Conservation (phyloP, 139 green algal genomes). For the Yamagishiella unicocca region DNA sequence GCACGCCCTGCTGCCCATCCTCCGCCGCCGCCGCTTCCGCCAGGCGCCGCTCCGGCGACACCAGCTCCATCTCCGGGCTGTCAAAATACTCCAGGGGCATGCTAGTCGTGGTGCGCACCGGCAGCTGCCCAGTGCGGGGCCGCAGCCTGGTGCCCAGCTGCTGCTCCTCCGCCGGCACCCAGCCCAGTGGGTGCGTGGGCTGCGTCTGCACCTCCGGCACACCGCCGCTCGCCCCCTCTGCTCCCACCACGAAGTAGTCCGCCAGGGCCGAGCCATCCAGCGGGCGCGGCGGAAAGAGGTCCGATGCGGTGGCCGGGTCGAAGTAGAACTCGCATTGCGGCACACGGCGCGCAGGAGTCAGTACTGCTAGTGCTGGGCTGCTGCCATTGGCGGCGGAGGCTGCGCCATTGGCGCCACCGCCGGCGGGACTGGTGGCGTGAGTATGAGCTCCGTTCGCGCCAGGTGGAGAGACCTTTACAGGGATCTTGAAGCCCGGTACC, state of each 20-base stretch:
- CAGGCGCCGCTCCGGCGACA: slow-evolving; percentile 56
- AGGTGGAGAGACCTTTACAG: not conserved
- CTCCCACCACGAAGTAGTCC: slow-evolving; percentile 35
- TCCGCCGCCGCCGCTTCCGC: slow-evolving; percentile 18
- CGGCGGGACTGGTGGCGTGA: not conserved
- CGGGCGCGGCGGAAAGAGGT: slow-evolving; percentile 25
- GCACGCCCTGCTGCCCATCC: not conserved
- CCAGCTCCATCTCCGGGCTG: slow-evolving; percentile 72
- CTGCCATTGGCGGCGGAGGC: not conserved
- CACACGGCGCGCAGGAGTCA: not conserved
- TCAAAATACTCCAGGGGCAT: slow-evolving; percentile 78
- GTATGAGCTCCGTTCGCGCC: not conserved
- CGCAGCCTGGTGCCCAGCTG: slow-evolving; percentile 46
- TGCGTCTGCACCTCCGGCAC: slow-evolving; percentile 7
- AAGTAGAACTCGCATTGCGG: slow-evolving; percentile 26
- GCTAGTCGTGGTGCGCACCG: slow-evolving; percentile 49
- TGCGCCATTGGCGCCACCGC: not conserved
- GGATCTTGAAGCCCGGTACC: not conserved
- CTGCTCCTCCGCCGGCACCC: slow-evolving; percentile 62
- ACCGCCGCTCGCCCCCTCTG: not conserved
- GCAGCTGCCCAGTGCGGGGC: slow-evolving; percentile 62
- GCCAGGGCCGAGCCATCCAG: slow-evolving; percentile 17
- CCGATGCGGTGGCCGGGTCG: not conserved
- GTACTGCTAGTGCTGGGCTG: not conserved
- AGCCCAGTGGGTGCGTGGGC: slow-evolving; percentile 57